Base-by-base conservation (phyloP, 176 grass and related monocot species). In the Aegilops longissima region DNA sequence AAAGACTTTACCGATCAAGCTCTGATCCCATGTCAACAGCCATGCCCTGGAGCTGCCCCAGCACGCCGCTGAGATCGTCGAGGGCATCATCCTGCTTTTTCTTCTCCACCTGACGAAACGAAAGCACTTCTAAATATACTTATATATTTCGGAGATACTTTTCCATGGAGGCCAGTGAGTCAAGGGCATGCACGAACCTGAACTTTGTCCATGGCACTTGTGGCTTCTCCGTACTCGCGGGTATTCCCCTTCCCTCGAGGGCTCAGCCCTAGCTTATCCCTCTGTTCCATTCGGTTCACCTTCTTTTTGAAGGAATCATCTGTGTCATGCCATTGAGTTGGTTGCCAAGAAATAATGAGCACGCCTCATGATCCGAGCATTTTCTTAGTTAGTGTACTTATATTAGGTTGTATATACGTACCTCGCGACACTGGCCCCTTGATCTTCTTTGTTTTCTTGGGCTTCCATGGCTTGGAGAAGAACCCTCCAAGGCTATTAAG, bases 21-120 rank as follows among this genome's bases (percentile, higher is more conserved):
- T 95, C 94, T 2, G 91, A 77, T 38, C 94, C 94, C 91, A 95
- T 93, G 86, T 95, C 94, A 8, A 87, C 51, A 52, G 94, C 94
- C 94, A 95, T 95, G 87, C 85, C 89, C 87, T 95, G 93, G 83
- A 95, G 86, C 82, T 95, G 91, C 0, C 88, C 94, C n/a, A 95
- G 65, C 68, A 95, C 74, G 40, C 90, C 90, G 45, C 94, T 95
- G 17, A 95, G 82, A 85, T 93, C 94, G 35, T 90, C 89, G 35
- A 95, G 94, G 51, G 81, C 72, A 71, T 89, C 91, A 76, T 95
- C 94, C 83, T 95, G 94, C 78, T 95, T 95, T 24, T 86, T 67
- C 63, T 95, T 95, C 89, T 95, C 94, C 31, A 93, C 20, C 94
- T 95, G 80, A 18, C 72, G 21, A 80, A 14, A 10, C 25, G 44